Evolutionary conservation across 768 basidiomycete species (phyloP).

Genomic region (Sarcodon aspratus): DNA sequence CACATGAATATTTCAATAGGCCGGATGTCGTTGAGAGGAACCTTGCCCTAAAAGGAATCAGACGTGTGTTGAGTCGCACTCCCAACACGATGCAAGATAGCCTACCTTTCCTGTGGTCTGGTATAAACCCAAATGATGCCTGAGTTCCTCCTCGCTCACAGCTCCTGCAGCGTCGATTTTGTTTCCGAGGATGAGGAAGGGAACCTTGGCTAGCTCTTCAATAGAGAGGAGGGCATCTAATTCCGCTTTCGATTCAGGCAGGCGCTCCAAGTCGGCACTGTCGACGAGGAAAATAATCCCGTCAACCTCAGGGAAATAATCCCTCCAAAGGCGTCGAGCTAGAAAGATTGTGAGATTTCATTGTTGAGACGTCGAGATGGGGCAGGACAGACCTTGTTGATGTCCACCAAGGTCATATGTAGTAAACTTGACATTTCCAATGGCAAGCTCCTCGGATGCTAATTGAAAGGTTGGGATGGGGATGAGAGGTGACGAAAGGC

Average conservation of each 20-base stretch:
- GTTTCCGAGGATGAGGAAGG: conserved; percentile 97
- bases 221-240: conserved; percentile 93
- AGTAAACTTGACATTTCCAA: conserved; percentile 98
- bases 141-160: conserved; percentile 93
- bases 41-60: conserved; percentile 84
- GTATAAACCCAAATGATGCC: conserved; percentile 90
- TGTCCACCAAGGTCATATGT: conserved; percentile 98
- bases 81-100: neutral
- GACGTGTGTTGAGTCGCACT: conserved; percentile 1
- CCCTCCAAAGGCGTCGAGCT: conserved; percentile 98
- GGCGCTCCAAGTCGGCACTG: conserved; percentile 93
- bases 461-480: conserved; percentile 4
- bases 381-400: conserved; percentile 61
- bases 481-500: conserved; percentile 1
- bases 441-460: conserved; percentile 98
- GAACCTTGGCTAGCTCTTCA: conserved; percentile 90
- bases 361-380: neutral
- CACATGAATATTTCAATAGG: conserved; percentile 99
- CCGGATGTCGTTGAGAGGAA: conserved; percentile 90
- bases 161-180: conserved; percentile 99
- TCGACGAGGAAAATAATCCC: conserved; percentile 98
- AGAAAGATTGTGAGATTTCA: neutral
- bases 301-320: conserved; percentile 99
- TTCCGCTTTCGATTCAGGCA: conserved; percentile 93
- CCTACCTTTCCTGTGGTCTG: conserved; percentile 98